Conservation (phyloP, 1,284 basidiomycete species). For the Boletus albobrunnescens region DNA sequence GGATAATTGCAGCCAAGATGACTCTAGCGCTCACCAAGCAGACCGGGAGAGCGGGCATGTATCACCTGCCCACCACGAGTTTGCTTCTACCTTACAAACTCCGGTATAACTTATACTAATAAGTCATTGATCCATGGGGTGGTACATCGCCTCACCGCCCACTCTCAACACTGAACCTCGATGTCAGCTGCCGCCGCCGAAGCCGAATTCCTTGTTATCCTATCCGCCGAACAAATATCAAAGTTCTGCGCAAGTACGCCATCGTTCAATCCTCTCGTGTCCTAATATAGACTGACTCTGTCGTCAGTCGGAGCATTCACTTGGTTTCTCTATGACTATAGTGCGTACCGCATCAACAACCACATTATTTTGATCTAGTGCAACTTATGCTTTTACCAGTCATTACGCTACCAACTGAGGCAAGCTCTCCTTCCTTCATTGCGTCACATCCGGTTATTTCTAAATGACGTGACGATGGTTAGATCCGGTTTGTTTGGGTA, state of each 20-base stretch:
- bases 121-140: not conserved
- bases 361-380: too few species aligned
- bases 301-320: constrained; percentile 2
- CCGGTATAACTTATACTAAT: not conserved
- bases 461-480: not conserved
- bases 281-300: not conserved
- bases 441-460: not conserved
- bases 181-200: constrained; percentile 1
- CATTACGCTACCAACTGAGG: not conserved
- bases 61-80: not conserved
- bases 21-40: not conserved
- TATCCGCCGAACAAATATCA: not conserved
- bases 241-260: constrained; percentile 1
- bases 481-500: constrained; percentile 3
- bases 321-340: constrained; percentile 4
- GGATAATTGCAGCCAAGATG: not conserved
- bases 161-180: not conserved
- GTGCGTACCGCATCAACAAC: not conserved
- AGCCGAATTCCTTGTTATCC: not conserved
- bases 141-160: not conserved
- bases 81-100: not conserved
- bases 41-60: not conserved
- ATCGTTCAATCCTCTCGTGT: not conserved
- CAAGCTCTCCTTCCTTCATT: not conserved
- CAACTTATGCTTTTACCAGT: not conserved